phyloP scores from a whole-genome alignment of 306 rosid species.

The Quercus robur region DNA sequence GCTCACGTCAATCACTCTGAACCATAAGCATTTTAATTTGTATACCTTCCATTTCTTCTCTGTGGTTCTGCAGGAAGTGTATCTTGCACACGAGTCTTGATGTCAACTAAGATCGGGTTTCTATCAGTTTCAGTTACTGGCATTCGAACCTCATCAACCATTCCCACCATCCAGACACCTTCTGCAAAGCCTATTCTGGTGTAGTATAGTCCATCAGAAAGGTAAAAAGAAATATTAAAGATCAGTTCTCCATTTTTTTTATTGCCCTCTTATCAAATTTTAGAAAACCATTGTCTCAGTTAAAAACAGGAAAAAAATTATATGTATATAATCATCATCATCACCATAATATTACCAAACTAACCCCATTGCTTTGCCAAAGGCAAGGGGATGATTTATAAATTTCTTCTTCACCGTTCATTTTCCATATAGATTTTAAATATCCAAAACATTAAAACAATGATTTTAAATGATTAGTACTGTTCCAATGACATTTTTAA shows the following conservation, averaged over 20 bases:
- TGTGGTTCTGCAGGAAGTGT: slow-evolving; percentile 78
- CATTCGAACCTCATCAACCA: slow-evolving; percentile 78
- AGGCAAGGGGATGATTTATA: neutral
- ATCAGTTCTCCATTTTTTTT: slow-evolving; percentile 6
- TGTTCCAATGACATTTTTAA: neutral
- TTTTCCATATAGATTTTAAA: neutral
- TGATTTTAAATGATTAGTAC: neutral
- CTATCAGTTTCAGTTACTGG: slow-evolving; percentile 31
- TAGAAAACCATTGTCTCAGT: neutral
- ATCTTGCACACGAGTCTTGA: slow-evolving; percentile 62
- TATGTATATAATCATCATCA: neutral
- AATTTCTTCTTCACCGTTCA: neutral
- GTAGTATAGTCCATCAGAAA: slow-evolving; percentile 10
- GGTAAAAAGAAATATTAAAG: neutral
- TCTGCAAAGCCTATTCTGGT: slow-evolving; percentile 60
- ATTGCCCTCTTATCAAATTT: neutral
- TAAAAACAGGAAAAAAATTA: neutral
- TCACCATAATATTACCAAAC: neutral
- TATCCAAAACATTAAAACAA: neutral
- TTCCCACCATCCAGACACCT: slow-evolving; percentile 73
- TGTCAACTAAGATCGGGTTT: slow-evolving; percentile 65
- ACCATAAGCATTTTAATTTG: neutral
- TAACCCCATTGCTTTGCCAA: neutral
- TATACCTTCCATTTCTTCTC: slow-evolving; percentile 79
- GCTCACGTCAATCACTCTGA: neutral